These are phyloP conservation scores for Lichtheimia ramosa DNA, from an alignment of 371 early-diverging fungal species.

Conservation along the genomic window DNA sequence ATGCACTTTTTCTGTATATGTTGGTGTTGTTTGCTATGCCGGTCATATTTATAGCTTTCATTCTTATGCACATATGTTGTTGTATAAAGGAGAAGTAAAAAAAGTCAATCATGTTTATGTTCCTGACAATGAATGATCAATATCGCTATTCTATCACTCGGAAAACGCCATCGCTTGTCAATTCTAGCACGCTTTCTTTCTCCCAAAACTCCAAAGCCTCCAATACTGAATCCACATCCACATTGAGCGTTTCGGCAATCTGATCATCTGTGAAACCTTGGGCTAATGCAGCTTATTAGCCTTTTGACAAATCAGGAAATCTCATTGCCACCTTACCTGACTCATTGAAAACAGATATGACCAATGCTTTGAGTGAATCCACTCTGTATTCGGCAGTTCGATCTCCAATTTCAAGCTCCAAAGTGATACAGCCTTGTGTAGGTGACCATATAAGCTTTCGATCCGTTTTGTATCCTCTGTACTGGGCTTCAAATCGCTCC, in stretches of 20 bases:
- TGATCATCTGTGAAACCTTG: constrained; percentile 14
- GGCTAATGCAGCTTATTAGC: neutral
- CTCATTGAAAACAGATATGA: constrained; percentile 25
- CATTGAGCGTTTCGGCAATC: constrained; percentile 8
- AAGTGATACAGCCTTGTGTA: constrained; percentile 22
- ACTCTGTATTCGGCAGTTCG: constrained; percentile 10
- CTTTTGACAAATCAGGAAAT: constrained; percentile 2
- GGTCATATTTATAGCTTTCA: no score
- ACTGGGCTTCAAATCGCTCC: constrained; percentile 25
- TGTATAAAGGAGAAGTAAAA: no score
- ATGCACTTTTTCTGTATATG: no score
- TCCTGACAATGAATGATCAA: no score
- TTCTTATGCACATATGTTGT: no score
- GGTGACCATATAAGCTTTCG: constrained; percentile 28
- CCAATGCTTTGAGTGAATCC: constrained; percentile 25
- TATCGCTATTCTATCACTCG: constrained; percentile 5
- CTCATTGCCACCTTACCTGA: constrained; percentile 5
- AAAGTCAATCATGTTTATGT: no score
- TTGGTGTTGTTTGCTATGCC: no score
- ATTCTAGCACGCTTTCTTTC: constrained; percentile 13
- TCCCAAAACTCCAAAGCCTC: constrained; percentile 27
- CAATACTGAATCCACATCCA: constrained; percentile 7
- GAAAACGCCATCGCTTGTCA: constrained; percentile 18
- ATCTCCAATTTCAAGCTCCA: constrained; percentile 27
- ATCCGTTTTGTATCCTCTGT: constrained; percentile 14